Evolutionary conservation across 352 stramenopile species (phyloP).

Genomic region (Pythium angustatum): DNA sequence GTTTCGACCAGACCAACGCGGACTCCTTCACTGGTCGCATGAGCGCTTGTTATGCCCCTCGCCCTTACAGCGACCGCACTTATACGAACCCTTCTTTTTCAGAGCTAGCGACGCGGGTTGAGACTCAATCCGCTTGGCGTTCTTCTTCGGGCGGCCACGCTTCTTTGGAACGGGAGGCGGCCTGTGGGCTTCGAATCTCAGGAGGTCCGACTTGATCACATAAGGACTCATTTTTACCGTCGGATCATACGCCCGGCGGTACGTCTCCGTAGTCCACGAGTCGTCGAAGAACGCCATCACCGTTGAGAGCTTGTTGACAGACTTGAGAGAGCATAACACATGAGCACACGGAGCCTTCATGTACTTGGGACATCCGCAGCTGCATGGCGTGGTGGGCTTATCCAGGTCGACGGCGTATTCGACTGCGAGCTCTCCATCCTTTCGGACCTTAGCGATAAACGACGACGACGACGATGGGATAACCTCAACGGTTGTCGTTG

Average conservation of each 20-base stretch:
- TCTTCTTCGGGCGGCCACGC: constrained; percentile 9
- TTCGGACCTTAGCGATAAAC: background rate
- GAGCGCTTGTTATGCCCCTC: constrained; percentile 7
- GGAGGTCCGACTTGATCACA: background rate
- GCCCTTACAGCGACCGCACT: background rate
- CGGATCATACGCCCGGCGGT: constrained; percentile 1
- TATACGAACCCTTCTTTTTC: background rate
- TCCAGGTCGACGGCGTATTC: background rate
- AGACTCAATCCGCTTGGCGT: constrained; percentile 6
- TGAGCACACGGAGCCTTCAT: constrained; percentile 4
- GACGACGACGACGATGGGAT: background rate
- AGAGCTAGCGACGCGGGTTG: constrained; percentile 7
- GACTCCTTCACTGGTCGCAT: background rate
- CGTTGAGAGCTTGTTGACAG: no score
- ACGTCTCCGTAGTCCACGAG: constrained; percentile 1
- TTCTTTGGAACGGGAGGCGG: constrained; percentile 7
- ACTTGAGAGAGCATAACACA: no score
- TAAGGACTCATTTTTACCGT: background rate
- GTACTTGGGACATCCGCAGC: background rate
- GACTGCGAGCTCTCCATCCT: background rate
- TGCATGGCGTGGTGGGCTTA: background rate
- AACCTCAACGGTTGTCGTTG: no score
- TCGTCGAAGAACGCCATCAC: background rate
- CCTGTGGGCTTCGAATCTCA: background rate
- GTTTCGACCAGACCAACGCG: no score